phyloP scores from a whole-genome alignment of 805 yeast genomes.

The Candida caryicola region DNA sequence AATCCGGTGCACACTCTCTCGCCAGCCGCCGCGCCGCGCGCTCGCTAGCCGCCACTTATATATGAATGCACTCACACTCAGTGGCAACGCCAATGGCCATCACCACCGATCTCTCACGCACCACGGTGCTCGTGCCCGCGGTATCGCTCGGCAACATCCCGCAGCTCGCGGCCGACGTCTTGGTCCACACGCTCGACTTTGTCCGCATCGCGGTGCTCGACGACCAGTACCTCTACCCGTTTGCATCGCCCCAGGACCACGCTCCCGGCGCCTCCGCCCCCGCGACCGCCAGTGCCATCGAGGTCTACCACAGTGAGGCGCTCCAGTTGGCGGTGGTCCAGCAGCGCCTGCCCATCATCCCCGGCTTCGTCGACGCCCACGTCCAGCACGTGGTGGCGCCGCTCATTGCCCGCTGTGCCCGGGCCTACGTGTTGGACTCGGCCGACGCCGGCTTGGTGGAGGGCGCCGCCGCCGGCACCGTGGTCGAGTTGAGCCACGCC shows the following conservation, averaged over 20 bases:
- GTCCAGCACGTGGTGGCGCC: slow-evolving; percentile 50
- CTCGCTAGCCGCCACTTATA: no score
- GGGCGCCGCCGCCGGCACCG: slow-evolving; percentile 16
- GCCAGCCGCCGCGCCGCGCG: no score
- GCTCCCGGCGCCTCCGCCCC: slow-evolving; percentile 2
- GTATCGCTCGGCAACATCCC: slow-evolving; percentile 90
- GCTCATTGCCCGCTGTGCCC: slow-evolving; percentile 44
- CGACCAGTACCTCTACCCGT: slow-evolving; percentile 67
- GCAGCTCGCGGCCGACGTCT: slow-evolving; percentile 72
- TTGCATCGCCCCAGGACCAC: slow-evolving; percentile 74
- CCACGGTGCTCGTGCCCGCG: slow-evolving; percentile 67
- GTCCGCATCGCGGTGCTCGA: slow-evolving; percentile 55
- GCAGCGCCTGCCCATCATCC: slow-evolving; percentile 81
- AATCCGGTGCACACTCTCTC: no score
- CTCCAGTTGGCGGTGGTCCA: slow-evolving; percentile 59
- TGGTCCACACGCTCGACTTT: slow-evolving; percentile 61
- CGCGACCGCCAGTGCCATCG: slow-evolving; percentile 61
- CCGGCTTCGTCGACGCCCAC: slow-evolving; percentile 53
- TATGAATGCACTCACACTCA: not conserved
- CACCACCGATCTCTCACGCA: slow-evolving; percentile 15
- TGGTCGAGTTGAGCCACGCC: slow-evolving; percentile 28
- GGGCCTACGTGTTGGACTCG: slow-evolving; percentile 66
- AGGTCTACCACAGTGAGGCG: slow-evolving; percentile 50
- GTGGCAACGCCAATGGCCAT: not conserved
- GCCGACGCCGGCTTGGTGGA: slow-evolving; percentile 58